Percentiles rank a stretch among this genome's conserved stretches.
These are phyloP conservation scores for Fabrea salina DNA, from an alignment of 169 alveolate genomes.

Conservation along the genomic window DNA sequence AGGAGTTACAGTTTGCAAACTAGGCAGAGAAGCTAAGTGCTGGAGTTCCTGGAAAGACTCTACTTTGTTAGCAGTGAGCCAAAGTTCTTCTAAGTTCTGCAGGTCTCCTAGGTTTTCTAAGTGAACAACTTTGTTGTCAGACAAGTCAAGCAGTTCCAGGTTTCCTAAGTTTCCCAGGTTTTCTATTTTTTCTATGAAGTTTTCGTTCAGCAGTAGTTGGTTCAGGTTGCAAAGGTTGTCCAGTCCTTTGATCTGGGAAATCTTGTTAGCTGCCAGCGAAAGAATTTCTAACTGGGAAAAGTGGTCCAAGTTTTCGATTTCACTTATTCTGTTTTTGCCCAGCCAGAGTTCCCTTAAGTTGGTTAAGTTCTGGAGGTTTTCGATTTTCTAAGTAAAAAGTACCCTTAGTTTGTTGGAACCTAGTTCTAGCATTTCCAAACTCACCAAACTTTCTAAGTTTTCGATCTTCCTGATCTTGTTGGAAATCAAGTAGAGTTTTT, in stretches of 20 bases:
- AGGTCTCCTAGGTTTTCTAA: conserved; percentile 48
- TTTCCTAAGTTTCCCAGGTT: conserved; percentile 42
- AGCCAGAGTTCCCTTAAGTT: conserved; percentile 21
- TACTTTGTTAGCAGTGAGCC: conserved; percentile 45
- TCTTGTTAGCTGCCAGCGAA: conserved; percentile 60
- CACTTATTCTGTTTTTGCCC: conserved; percentile 21
- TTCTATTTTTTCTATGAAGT: conserved; percentile 56
- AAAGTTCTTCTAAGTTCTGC: conserved; percentile 50
- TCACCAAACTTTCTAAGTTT: conserved; percentile 26
- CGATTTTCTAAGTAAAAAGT: conserved; percentile 34
- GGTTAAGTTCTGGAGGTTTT: conserved; percentile 13
- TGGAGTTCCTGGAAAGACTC: conserved; percentile 39
- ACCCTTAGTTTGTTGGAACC: conserved; percentile 45
- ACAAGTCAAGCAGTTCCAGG: conserved; percentile 52
- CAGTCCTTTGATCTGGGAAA: conserved; percentile 52
- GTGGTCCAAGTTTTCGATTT: conserved; percentile 56
- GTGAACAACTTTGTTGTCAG: conserved; percentile 55
- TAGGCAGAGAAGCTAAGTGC: conserved; percentile 31
- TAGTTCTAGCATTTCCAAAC: conserved; percentile 44
- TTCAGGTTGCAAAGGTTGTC: conserved; percentile 42
- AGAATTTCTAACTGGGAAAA: conserved; percentile 50
- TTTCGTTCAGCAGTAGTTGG: conserved; percentile 58
- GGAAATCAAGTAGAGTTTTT: conserved; percentile 39
- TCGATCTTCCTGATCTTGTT: conserved; percentile 46
- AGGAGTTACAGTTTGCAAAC: conserved; percentile 33